Percentiles rank a stretch among this genome's conserved stretches.
Evolutionary conservation across 495 filamentous ascomycete genomes (phyloP).

Genomic region (Penicillium macrosclerotiorum): DNA sequence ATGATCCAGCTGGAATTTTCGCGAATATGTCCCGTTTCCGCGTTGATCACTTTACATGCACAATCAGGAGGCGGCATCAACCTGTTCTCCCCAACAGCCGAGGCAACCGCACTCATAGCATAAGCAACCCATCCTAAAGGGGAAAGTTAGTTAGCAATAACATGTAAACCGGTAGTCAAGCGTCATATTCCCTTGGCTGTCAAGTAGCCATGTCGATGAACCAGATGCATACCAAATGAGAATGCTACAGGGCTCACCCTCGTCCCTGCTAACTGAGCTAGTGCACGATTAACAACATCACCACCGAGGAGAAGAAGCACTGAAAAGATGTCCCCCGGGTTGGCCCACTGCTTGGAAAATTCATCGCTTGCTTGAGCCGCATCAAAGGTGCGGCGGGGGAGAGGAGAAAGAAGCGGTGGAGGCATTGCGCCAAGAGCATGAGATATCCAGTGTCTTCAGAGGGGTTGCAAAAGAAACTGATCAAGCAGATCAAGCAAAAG

Average conservation of each 20-base stretch:
- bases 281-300: constrained; percentile 44
- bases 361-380: no score
- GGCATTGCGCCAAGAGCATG: no score
- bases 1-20: constrained; percentile 49
- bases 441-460: no score
- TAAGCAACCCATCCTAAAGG: constrained; percentile 56
- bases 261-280: constrained; percentile 42
- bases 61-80: constrained; percentile 32
- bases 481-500: no score
- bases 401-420: no score
- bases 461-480: no score
- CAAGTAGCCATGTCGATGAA: no score
- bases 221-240: constrained; percentile 56
- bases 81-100: constrained; percentile 42
- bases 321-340: constrained; percentile 37
- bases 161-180: no score
- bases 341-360: constrained; percentile 27
- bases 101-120: constrained; percentile 35
- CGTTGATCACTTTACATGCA: constrained; percentile 41
- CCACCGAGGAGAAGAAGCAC: constrained; percentile 50
- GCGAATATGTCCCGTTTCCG: constrained; percentile 36
- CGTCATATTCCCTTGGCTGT: no score
- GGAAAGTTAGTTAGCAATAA: no score
- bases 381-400: no score
- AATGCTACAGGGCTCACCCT: constrained; percentile 48